A percentile compares a stretch with the other conserved stretches of the same genome.
Evolutionary conservation across 257 asterid genomes (phyloP).

Genomic region (Nicotiana paniculata): DNA sequence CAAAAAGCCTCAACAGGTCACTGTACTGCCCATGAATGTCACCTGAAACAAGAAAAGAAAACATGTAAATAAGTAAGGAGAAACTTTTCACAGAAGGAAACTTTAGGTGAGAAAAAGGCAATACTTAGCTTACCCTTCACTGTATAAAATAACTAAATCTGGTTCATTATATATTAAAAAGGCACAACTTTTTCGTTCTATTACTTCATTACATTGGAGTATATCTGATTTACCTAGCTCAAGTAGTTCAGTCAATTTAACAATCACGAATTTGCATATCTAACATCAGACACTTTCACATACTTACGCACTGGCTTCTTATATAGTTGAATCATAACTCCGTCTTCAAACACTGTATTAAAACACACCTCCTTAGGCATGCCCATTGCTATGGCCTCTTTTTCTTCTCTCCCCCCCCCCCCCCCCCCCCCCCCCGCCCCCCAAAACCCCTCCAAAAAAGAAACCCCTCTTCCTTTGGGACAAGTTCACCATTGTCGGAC

Average conservation of each 20-base stretch:
- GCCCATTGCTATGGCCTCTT: too few relatives aligned
- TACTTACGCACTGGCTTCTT: not conserved
- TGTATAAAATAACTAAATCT: not conserved
- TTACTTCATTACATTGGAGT: not conserved
- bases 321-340: too few relatives aligned
- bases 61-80: not conserved
- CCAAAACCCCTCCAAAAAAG: too few relatives aligned
- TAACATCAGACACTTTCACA: not conserved
- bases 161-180: not conserved
- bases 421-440: too few relatives aligned
- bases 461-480: too few relatives aligned
- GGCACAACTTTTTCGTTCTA: not conserved
- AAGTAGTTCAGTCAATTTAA: not conserved
- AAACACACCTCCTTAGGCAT: too few relatives aligned
- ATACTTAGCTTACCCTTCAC: not conserved
- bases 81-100: not conserved
- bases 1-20: slow-evolving; percentile 33
- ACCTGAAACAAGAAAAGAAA: slow-evolving; percentile 19
- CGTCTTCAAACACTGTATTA: too few relatives aligned
- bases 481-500: too few relatives aligned
- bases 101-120: not conserved
- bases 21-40: slow-evolving; percentile 39
- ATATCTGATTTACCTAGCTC: not conserved
- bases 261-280: not conserved
- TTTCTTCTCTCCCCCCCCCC: too few relatives aligned